These are phyloP conservation scores for Pterocarpus macrocarpus DNA, from an alignment of 306 rosid genomes.

Conservation along the genomic window DNA sequence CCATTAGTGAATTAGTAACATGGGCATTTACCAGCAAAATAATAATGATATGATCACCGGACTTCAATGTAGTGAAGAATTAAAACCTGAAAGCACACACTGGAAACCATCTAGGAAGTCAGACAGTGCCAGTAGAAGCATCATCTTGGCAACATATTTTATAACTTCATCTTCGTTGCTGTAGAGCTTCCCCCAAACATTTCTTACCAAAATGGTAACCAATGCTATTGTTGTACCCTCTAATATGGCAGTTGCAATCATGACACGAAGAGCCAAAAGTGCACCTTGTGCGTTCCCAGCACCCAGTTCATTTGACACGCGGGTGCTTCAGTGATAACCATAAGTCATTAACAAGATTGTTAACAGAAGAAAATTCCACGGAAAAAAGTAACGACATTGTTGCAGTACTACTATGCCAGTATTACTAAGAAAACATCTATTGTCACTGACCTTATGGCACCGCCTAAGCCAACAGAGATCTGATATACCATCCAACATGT, in stretches of 20 bases:
- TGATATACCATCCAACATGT: conserved; percentile 70
- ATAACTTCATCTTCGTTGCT: conserved; percentile 69
- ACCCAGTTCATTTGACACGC: conserved; percentile 72
- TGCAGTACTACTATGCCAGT: not conserved
- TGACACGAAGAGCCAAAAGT: conserved; percentile 59
- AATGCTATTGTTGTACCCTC: conserved; percentile 54
- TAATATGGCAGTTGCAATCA: conserved; percentile 51
- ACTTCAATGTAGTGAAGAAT: conserved; percentile 6
- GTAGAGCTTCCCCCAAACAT: conserved; percentile 65
- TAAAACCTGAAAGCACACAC: conserved; percentile 72
- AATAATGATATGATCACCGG: not conserved
- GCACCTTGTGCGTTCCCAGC: conserved; percentile 64
- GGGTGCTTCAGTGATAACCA: conserved; percentile 49
- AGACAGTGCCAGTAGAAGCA: conserved; percentile 70
- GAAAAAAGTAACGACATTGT: not conserved
- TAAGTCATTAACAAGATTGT: not conserved
- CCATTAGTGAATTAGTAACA: not conserved
- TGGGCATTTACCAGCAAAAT: not conserved
- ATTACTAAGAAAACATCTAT: not conserved
- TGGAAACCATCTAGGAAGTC: conserved; percentile 76
- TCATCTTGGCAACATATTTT: conserved; percentile 63
- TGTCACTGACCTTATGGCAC: conserved; percentile 64
- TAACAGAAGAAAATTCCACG: not conserved
- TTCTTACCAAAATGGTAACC: conserved; percentile 56
- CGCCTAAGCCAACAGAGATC: conserved; percentile 73